phyloP scores from a whole-genome alignment of 2,329 filamentous ascomycete genomes.

The Nemania sp. region DNA sequence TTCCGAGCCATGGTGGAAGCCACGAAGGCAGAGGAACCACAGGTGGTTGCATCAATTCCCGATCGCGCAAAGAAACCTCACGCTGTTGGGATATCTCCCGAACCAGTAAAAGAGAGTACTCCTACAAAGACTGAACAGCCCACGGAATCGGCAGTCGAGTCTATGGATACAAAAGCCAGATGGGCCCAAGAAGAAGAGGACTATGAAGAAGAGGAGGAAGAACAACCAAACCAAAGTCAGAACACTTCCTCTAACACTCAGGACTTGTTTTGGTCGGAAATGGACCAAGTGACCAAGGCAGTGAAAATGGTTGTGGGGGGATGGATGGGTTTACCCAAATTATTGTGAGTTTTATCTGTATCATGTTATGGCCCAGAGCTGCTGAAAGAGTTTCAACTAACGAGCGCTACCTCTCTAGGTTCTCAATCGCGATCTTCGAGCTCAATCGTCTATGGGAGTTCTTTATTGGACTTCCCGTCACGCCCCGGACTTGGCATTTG shows the following conservation, averaged over 20 bases:
- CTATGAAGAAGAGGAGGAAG: conserved; percentile 47
- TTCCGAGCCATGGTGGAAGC: conserved; percentile 63
- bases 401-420: conserved; percentile 38
- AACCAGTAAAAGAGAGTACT: conserved; percentile 20
- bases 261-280: conserved; percentile 67
- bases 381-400: conserved; percentile 4
- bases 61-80: conserved; percentile 51
- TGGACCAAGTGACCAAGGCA: conserved; percentile 63
- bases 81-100: conserved; percentile 40
- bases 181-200: conserved; percentile 49
- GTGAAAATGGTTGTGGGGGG: conserved; percentile 67
- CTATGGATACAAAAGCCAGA: conserved; percentile 40
- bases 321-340: conserved; percentile 71
- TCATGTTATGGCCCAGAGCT: no score
- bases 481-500: conserved; percentile 52
- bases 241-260: conserved; percentile 49
- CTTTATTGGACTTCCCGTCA: conserved; percentile 57
- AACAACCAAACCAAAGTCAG: conserved; percentile 32
- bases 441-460: conserved; percentile 51
- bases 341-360: conserved; percentile 75
- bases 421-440: conserved; percentile 50
- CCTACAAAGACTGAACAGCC: conserved; percentile 20
- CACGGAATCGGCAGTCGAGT: conserved; percentile 18
- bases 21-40: conserved; percentile 31
- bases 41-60: conserved; percentile 31